Evolutionary conservation across 2,329 filamentous ascomycete species (phyloP).

Genomic region (Raffaelea arxii): DNA sequence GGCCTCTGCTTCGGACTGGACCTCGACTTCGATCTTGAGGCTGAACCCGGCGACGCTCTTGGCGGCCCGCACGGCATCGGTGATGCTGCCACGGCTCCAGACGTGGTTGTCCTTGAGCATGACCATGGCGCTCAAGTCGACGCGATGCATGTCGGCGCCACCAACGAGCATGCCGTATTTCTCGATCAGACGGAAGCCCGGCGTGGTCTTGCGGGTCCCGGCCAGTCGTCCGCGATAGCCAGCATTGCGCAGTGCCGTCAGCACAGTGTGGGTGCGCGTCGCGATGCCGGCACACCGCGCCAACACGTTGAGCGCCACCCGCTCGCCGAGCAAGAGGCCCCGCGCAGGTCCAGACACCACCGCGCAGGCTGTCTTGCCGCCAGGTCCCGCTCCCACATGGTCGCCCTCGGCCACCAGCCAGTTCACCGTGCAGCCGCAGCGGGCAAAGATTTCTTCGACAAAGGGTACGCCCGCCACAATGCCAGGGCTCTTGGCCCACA

Average conservation of each 20-base stretch:
- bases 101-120: slow-evolving; percentile 99
- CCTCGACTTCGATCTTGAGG: slow-evolving; percentile 93
- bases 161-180: slow-evolving; percentile 97
- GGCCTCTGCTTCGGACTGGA: slow-evolving; percentile 77
- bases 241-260: slow-evolving; percentile 45
- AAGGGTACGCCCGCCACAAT: slow-evolving; percentile 89
- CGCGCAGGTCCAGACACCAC: slow-evolving; percentile 79
- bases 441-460: slow-evolving; percentile 85
- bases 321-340: slow-evolving; percentile 75
- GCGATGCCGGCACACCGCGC: slow-evolving; percentile 89
- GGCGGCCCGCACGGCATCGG: slow-evolving; percentile 74
- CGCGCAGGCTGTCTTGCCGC: slow-evolving; percentile 47
- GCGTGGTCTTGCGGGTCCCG: slow-evolving; percentile 93
- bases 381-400: slow-evolving; percentile 38
- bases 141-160: slow-evolving; percentile 82
- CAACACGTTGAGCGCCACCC: slow-evolving; percentile 84
- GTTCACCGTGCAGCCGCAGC: slow-evolving; percentile 82
- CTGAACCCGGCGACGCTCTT: slow-evolving; percentile 79
- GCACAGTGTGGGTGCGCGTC: slow-evolving; percentile 50
- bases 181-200: slow-evolving; percentile 88
- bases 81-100: slow-evolving; percentile 81
- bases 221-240: slow-evolving; percentile 82
- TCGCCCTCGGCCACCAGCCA: slow-evolving; percentile 78
- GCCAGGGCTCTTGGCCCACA: slow-evolving; percentile 63
- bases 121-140: slow-evolving; percentile 88